These are phyloP conservation scores for Guillardia theta DNA, from an alignment of 78 protist species.

Conservation along the genomic window DNA sequence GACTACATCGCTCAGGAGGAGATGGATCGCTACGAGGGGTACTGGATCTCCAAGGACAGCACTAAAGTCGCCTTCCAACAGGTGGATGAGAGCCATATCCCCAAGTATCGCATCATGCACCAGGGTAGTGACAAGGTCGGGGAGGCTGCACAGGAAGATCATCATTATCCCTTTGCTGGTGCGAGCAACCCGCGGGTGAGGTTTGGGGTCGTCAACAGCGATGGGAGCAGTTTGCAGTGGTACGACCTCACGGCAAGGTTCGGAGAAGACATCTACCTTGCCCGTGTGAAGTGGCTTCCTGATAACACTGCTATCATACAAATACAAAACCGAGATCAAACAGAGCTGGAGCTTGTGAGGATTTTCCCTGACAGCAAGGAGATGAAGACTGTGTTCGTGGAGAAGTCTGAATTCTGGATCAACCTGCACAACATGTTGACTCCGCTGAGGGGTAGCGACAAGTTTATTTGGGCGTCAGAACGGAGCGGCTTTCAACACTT, in stretches of 20 bases:
- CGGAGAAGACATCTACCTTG: neutral
- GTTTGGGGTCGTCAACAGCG: neutral
- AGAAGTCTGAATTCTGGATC: neutral
- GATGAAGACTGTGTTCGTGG: neutral
- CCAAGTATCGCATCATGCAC: slow-evolving; percentile 27
- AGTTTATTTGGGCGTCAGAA: slow-evolving; percentile 10
- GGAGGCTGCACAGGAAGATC: slow-evolving; percentile 13
- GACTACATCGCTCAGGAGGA: slow-evolving; percentile 49
- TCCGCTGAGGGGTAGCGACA: neutral
- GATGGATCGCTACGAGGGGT: slow-evolving; percentile 44
- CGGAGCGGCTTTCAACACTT: neutral
- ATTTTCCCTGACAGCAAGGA: neutral
- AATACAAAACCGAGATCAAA: slow-evolving; percentile 14
- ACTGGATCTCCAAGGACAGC: slow-evolving; percentile 33
- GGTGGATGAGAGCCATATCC: neutral
- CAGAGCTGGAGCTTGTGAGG: neutral
- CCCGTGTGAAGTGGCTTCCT: neutral
- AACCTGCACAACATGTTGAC: slow-evolving; percentile 10
- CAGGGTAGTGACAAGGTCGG: slow-evolving; percentile 14
- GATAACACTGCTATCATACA: neutral
- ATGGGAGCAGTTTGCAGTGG: neutral
- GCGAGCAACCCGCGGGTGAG: neutral
- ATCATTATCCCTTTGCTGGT: slow-evolving; percentile 15
- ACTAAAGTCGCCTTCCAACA: neutral
- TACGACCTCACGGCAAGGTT: neutral